phyloP scores from a whole-genome alignment of 805 yeast genomes.

The Torulaspora indica region DNA sequence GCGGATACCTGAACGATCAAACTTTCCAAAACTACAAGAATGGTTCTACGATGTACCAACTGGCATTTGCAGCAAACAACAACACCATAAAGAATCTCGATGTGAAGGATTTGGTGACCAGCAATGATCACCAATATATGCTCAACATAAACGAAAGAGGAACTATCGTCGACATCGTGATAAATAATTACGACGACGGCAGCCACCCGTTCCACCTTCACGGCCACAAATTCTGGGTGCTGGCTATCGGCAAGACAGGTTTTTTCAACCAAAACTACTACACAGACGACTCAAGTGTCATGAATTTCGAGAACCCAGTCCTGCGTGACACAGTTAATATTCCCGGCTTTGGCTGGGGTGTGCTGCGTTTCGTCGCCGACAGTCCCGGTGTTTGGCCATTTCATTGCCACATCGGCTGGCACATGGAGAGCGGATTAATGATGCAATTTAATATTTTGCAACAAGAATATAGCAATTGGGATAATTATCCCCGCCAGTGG shows the following conservation, averaged over 20 bases:
- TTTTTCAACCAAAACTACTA: conserved; percentile 24
- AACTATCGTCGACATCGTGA: conserved; percentile 52
- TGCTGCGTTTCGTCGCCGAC: conserved; percentile 56
- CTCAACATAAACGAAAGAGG: conserved; percentile 26
- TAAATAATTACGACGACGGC: conserved; percentile 66
- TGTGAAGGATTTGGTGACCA: conserved; percentile 15
- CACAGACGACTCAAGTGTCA: conserved; percentile 44
- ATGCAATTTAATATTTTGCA: conserved; percentile 27
- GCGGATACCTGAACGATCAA: conserved; percentile 29
- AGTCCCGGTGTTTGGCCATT: conserved; percentile 83
- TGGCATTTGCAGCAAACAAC: conserved; percentile 7
- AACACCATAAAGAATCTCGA: conserved; percentile 10
- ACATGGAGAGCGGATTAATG: conserved; percentile 56
- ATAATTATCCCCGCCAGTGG: conserved; percentile 27
- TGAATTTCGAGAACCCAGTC: conserved; percentile 44
- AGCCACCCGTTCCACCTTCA: conserved; percentile 62
- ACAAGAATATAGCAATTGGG: conserved; percentile 25
- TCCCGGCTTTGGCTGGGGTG: conserved; percentile 53
- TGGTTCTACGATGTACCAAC: conserved; percentile 19
- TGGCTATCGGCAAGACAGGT: conserved; percentile 24
- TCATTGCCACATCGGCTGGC: conserved; percentile 76
- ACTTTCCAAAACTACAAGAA: conserved; percentile 22
- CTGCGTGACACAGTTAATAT: conserved; percentile 59
- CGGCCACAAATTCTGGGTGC: conserved; percentile 40
- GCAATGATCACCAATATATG: conserved; percentile 18